phyloP scores from a whole-genome alignment of 495 filamentous ascomycete genomes.

The Polyplosphaeria fusca region DNA sequence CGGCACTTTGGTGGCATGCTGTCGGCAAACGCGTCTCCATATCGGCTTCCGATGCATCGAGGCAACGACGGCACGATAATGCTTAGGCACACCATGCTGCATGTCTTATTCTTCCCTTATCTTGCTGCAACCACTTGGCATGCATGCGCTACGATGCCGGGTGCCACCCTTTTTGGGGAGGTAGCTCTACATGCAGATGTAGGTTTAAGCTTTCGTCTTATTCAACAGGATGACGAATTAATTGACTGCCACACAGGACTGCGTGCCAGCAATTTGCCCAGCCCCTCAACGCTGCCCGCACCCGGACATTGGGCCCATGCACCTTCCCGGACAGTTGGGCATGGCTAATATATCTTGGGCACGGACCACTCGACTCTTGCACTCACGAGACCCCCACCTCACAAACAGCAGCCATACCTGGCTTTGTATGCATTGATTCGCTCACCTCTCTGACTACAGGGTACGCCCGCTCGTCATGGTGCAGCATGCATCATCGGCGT shows the following conservation, averaged over 20 bases:
- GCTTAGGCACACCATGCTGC: too few relatives aligned
- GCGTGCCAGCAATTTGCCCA: conserved; percentile 8
- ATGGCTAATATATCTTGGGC: conserved; percentile 24
- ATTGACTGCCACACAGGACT: conserved; percentile 13
- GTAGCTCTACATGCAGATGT: conserved; percentile 6
- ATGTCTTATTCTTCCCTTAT: too few relatives aligned
- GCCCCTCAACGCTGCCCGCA: background rate
- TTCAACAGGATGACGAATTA: conserved; percentile 26
- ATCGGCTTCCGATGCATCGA: too few relatives aligned
- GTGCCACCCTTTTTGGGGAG: conserved; percentile 20
- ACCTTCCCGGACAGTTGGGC: conserved; percentile 15
- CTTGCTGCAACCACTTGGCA: conserved; percentile 22
- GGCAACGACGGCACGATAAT: too few relatives aligned
- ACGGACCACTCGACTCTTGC: conserved; percentile 5
- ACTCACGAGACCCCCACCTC: conserved; percentile 27
- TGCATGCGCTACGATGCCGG: conserved; percentile 6
- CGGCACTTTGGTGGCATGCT: too few relatives aligned
- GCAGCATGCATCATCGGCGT: background rate
- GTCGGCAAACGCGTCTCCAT: too few relatives aligned
- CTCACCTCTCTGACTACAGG: background rate
- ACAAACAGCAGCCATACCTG: conserved; percentile 7
- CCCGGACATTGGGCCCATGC: conserved; percentile 8
- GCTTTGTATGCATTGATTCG: conserved; percentile 12
- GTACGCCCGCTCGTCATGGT: background rate
- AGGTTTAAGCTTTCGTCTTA: conserved; percentile 26